phyloP scores from a whole-genome alignment of 495 filamentous ascomycete genomes.

The Aspergillus wentii region DNA sequence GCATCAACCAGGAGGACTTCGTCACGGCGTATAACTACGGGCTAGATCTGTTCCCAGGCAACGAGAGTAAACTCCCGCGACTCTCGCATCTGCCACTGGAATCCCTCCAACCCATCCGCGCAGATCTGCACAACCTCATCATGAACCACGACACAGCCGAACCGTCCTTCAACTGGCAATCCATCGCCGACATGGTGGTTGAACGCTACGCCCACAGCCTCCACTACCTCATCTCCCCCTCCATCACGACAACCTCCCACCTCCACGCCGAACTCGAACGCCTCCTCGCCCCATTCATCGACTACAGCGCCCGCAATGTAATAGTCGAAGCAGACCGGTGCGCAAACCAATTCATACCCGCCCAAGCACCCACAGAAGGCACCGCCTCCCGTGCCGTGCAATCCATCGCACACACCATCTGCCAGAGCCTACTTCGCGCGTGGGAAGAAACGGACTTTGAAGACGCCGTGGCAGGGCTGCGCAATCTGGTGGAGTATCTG shows the following conservation, averaged over 20 bases:
- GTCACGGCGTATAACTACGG: slow-evolving; percentile 54
- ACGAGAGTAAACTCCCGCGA: slow-evolving; percentile 38
- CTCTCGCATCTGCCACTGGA: slow-evolving; percentile 28
- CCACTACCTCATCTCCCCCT: slow-evolving; percentile 38
- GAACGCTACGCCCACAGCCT: slow-evolving; percentile 51
- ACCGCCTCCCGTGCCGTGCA: slow-evolving; percentile 38
- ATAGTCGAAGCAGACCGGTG: slow-evolving; percentile 42
- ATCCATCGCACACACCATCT: slow-evolving; percentile 44
- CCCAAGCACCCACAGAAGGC: slow-evolving; percentile 4
- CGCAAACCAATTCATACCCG: slow-evolving; percentile 40
- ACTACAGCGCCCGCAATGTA: slow-evolving; percentile 34
- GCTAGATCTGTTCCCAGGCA: slow-evolving; percentile 43
- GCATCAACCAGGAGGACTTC: slow-evolving; percentile 57
- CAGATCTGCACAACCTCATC: slow-evolving; percentile 37
- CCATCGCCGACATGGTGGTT: slow-evolving; percentile 55
- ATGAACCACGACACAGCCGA: slow-evolving; percentile 13
- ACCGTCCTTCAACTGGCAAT: slow-evolving; percentile 52
- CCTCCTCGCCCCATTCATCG: slow-evolving; percentile 46
- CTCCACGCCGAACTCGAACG: slow-evolving; percentile 41
- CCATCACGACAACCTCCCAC: slow-evolving; percentile 22
- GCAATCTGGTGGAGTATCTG: slow-evolving; percentile 43
- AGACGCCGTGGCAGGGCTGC: slow-evolving; percentile 22
- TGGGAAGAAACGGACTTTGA: slow-evolving; percentile 20
- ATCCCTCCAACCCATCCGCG: slow-evolving; percentile 35
- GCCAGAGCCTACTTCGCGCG: slow-evolving; percentile 41